Conservation (phyloP, 129 eudicot species). For the Artemisia argyi region DNA sequence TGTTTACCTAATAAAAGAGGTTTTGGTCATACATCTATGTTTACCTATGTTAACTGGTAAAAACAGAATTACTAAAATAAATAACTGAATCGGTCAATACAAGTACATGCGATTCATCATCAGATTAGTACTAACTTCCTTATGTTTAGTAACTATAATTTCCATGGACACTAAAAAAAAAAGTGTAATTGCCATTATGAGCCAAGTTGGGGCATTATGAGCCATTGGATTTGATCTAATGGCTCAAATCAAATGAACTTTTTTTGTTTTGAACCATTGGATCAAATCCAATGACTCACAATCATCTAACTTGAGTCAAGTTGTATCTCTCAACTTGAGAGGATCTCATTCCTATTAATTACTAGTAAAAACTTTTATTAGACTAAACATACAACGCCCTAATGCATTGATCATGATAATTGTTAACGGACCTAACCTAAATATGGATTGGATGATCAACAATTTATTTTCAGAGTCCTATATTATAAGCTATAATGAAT, state of each 20-base stretch:
- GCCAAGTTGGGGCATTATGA: too few species aligned
- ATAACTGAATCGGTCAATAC: neutral
- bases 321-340: too few species aligned
- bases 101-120: neutral
- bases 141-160: neutral
- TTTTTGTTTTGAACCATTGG: too few species aligned
- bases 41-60: neutral
- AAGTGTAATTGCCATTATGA: neutral
- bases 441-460: neutral
- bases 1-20: constrained; percentile 3
- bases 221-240: too few species aligned
- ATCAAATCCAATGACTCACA: too few species aligned
- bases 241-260: too few species aligned
- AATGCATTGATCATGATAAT: neutral
- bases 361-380: neutral
- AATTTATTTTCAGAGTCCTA: neutral
- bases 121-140: neutral
- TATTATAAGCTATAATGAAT: too few species aligned
- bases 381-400: neutral
- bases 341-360: too few species aligned
- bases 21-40: neutral
- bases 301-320: too few species aligned
- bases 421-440: neutral
- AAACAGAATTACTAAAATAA: neutral
- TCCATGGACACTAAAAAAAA: neutral